Evolutionary conservation across 1,284 basidiomycete species (phyloP).

Genomic region (Mycena sp.): DNA sequence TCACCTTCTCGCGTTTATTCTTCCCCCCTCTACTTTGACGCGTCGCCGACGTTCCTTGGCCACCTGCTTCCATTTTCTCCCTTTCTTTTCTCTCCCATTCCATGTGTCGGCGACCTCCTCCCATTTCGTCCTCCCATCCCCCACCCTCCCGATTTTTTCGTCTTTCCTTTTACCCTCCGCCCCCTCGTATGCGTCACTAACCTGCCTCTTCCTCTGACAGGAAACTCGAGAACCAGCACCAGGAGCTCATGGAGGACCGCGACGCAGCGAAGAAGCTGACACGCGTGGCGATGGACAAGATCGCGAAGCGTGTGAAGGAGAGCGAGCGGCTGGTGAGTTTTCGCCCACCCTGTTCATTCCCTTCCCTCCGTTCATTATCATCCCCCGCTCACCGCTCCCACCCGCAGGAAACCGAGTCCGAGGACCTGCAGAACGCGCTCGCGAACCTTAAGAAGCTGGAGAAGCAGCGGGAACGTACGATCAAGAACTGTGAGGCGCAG

Average conservation of each 20-base stretch:
- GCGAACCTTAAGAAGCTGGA: conserved; percentile 68
- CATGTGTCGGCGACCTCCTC: no score
- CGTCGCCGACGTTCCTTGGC: neutral
- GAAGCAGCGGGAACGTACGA: conserved; percentile 61
- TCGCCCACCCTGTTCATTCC: conserved; percentile 18
- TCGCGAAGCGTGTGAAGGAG: conserved; percentile 56
- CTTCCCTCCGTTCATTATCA: neutral
- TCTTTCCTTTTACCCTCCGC: neutral
- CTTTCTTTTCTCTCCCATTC: neutral
- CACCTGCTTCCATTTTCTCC: neutral
- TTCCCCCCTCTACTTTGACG: neutral
- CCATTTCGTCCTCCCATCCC: neutral
- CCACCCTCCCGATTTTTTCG: neutral
- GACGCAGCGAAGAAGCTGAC: conserved; percentile 64
- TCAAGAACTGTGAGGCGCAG: conserved; percentile 56
- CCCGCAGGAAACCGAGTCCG: conserved; percentile 59
- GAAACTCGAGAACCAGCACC: conserved; percentile 55
- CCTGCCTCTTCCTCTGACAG: no score
- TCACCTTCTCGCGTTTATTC: neutral
- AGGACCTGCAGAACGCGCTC: conserved; percentile 61
- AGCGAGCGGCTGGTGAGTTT: conserved; percentile 57
- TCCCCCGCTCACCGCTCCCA: conserved; percentile 1
- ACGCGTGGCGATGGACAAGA: conserved; percentile 59
- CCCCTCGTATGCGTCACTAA: no score
- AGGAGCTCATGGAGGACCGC: conserved; percentile 58